Evolutionary conservation across 441 rosid genomes (phyloP).

Genomic region (Geranium incanum): DNA sequence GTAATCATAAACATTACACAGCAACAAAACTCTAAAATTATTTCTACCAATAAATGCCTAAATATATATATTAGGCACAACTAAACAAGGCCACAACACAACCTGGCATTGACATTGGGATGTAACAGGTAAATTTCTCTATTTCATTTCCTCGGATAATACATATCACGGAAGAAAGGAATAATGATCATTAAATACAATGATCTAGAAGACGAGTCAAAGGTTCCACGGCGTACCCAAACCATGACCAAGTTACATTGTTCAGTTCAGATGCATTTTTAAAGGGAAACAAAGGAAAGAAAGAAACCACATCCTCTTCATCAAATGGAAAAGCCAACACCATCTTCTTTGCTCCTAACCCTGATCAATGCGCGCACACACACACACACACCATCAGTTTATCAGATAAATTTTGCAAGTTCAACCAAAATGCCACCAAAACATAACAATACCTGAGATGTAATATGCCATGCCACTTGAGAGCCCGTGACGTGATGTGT

Average conservation of each 20-base stretch:
- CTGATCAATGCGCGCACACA: conserved; percentile 30
- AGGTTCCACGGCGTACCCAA: conserved; percentile 30
- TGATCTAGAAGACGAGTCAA: conserved; percentile 24
- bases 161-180: conserved; percentile 8
- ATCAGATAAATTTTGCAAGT: conserved; percentile 18
- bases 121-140: conserved; percentile 12
- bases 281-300: conserved; percentile 21
- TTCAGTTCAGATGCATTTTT: conserved; percentile 23
- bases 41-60: too few relatives aligned
- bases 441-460: not conserved
- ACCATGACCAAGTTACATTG: conserved; percentile 28
- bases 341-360: conserved; percentile 30
- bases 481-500: too few relatives aligned
- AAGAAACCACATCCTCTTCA: conserved; percentile 26
- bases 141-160: conserved; percentile 26
- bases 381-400: conserved; percentile 24
- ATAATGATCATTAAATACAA: conserved; percentile 25
- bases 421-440: conserved; percentile 23
- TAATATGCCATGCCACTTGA: too few relatives aligned
- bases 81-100: too few relatives aligned
- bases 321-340: conserved; percentile 16
- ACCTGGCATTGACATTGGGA: not conserved
- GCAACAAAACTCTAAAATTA: too few relatives aligned
- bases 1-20: too few relatives aligned
- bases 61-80: too few relatives aligned